These are phyloP conservation scores for Kwoniella sp. DNA, from an alignment of 768 basidiomycete genomes.

Conservation along the genomic window DNA sequence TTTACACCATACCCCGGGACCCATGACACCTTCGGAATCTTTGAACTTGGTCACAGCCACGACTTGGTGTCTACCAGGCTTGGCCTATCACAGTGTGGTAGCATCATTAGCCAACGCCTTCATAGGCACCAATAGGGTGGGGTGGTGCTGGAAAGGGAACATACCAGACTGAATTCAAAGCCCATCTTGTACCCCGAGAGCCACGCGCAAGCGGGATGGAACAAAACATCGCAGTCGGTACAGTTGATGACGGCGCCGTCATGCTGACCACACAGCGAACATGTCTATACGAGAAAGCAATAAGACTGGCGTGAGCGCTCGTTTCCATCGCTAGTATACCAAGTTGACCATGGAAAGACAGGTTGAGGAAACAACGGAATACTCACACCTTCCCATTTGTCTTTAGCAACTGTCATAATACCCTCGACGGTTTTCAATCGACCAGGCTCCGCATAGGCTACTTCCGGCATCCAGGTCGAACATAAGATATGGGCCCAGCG, in stretches of 20 bases:
- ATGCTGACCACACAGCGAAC: constrained; percentile 69
- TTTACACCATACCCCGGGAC: constrained; percentile 74
- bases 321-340: neutral
- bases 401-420: constrained; percentile 68
- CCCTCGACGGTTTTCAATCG: constrained; percentile 82
- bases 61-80: constrained; percentile 72
- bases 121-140: neutral
- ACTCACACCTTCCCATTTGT: constrained; percentile 74
- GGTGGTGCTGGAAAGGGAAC: constrained; percentile 48
- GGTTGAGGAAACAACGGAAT: too few relatives aligned
- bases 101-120: neutral
- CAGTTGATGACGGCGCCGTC: constrained; percentile 82
- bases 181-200: constrained; percentile 78
- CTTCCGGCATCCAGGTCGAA: constrained; percentile 80
- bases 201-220: constrained; percentile 92
- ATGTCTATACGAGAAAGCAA: constrained; percentile 63
- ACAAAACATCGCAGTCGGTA: constrained; percentile 75
- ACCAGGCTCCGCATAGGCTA: constrained; percentile 75
- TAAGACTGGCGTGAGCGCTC: neutral
- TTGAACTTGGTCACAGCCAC: constrained; percentile 71
- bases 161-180: constrained; percentile 84
- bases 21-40: constrained; percentile 76
- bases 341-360: neutral
- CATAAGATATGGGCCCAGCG: constrained; percentile 91
- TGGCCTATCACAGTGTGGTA: constrained; percentile 68